phyloP scores from a whole-genome alignment of 2,329 filamentous ascomycete genomes.

The Trichophyton mentagrophytes region DNA sequence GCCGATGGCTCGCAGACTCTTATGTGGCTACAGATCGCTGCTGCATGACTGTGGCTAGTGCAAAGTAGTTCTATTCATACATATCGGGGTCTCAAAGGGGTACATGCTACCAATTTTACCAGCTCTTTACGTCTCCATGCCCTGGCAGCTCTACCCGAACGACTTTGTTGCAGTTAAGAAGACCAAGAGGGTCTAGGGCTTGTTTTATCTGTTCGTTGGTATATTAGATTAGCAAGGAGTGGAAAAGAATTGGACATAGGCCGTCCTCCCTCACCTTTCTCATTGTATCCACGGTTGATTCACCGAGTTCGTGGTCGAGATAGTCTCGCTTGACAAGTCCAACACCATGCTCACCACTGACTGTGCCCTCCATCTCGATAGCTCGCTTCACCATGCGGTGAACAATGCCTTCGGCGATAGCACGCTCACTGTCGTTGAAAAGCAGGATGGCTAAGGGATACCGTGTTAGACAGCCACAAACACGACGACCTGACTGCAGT shows the following conservation, averaged over 20 bases:
- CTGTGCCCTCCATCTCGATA: conserved; percentile 58
- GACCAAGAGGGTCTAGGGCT: conserved; percentile 52
- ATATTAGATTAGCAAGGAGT: conserved; percentile 13
- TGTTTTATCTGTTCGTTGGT: conserved; percentile 41
- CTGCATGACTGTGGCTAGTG: too few relatives aligned
- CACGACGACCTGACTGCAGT: too few relatives aligned
- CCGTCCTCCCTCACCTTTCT: conserved; percentile 41
- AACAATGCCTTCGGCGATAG: conserved; percentile 46
- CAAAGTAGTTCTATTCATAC: not conserved
- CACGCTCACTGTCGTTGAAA: conserved; percentile 46
- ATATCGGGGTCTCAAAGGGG: not conserved
- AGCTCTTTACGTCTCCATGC: conserved; percentile 37
- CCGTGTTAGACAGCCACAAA: conserved; percentile 3
- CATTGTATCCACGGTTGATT: conserved; percentile 51
- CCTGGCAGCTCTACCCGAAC: conserved; percentile 42
- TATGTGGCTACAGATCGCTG: too few relatives aligned
- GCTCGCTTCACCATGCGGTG: conserved; percentile 58
- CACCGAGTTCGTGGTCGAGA: conserved; percentile 48
- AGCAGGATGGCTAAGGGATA: conserved; percentile 44
- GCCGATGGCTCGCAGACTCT: too few relatives aligned
- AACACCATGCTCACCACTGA: conserved; percentile 60
- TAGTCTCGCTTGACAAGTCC: conserved; percentile 58
- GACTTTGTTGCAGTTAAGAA: conserved; percentile 54
- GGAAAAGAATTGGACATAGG: not conserved
- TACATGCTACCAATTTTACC: conserved; percentile 22